Base-by-base conservation (phyloP, 768 basidiomycete species). In the Rubroboletus pulcherrimus region DNA sequence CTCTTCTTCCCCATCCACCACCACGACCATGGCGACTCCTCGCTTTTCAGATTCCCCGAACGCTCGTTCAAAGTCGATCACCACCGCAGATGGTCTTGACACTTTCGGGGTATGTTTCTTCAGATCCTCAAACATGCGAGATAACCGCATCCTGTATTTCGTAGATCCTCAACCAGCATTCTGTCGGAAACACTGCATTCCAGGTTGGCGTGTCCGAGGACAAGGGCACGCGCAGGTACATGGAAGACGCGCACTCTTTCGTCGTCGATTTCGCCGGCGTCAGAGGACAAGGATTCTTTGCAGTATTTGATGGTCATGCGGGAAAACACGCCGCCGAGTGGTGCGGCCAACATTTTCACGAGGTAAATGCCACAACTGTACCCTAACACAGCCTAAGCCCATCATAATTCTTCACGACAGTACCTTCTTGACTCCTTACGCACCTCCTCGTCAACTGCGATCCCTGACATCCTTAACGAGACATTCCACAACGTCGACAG, bases 261-360 rank as follows among this genome's bases (percentile, higher is more conserved):
- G 86, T 98, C 55, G 89, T 95, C 58, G 95, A 98, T 69, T 99
- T 91, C 70, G 93, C 85, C 37, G 83, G 85, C 35, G 78, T 98
- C 19, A 84, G 88, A 42, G 97, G 97, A 0, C 97, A 99, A 70
- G 97, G 95, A 8, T 98, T 97, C 78, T 98, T 96, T 70, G 96
- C 96, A 7, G 85, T 99, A 43, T 99, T 98, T 65, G 97, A 99
- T 64, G 97, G 97, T 3, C 97, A 99, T 70, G 97, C 97, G 1
- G 97, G 97, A 17, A 98, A 96, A 71, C 92, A 98, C 65, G 95
- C 96, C 34, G 97, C 97, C 29, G 97, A 99, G 71, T 98, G 96
- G 95, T 98, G 97, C 72, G 97, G 97, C 41, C 78, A 81, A 63
- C 86, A 98, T 71, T 99, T 99, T 74, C 94, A 98, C 67, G 86